A percentile compares a stretch with the other conserved stretches of the same genome.
These are phyloP conservation scores for Ceratocystis ficicola DNA, from an alignment of 2,329 filamentous ascomycete species.

Conservation along the genomic window DNA sequence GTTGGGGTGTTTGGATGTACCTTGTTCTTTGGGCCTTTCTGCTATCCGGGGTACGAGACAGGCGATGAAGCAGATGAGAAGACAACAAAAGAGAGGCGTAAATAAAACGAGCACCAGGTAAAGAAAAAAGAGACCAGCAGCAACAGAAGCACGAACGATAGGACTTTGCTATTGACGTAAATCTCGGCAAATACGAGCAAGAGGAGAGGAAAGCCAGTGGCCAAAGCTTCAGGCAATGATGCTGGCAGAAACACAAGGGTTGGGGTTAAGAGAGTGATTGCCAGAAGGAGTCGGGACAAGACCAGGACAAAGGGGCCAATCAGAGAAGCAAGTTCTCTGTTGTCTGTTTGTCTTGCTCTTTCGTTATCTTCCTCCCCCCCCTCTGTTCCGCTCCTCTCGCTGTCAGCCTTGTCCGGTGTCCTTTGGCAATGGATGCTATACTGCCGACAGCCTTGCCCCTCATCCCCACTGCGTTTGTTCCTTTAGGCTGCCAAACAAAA, in stretches of 20 bases:
- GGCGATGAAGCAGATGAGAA: background rate
- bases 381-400: no score
- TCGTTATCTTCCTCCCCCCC: no score
- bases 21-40: background rate
- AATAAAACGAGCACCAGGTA: background rate
- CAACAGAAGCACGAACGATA: background rate
- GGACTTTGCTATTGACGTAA: no score
- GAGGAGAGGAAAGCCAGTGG: no score
- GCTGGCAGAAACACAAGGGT: background rate
- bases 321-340: no score
- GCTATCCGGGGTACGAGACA: background rate
- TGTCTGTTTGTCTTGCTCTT: no score
- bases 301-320: no score
- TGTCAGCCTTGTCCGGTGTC: no score
- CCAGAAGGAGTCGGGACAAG: no score
- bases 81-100: background rate
- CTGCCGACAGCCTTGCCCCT: background rate
- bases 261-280: background rate
- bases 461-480: background rate
- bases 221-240: no score
- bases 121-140: background rate
- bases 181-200: no score
- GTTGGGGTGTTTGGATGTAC: background rate
- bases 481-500: constrained; percentile 1
- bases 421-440: background rate